Base-by-base conservation (phyloP, 495 filamentous ascomycete species). In the Lasiosphaeria hispida region DNA sequence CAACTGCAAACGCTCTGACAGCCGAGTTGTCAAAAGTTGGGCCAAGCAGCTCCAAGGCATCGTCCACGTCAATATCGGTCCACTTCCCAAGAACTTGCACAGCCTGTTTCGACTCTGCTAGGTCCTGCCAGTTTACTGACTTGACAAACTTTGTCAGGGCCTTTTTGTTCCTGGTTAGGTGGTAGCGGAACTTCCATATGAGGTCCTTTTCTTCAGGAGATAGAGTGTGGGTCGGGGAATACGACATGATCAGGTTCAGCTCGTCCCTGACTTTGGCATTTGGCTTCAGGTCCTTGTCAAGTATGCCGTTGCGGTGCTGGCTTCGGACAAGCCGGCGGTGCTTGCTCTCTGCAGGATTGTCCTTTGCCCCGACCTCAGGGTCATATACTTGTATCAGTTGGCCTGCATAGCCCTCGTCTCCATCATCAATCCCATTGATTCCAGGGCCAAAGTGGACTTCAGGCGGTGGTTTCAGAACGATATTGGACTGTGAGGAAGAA, bases 111-210 rank as follows among this genome's bases (percentile, higher is more conserved):
- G 87, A 80, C 76, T 99, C 94, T 43, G 84, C 83, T n/a, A 77
- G 77, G 69, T 97, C 93, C 14, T 83, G 83, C 94, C 94, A 99
- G 53, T 91, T 88, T 37, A 96, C 93, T 1, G 91, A 95, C 71
- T 97, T 97, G 64, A 97, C 90, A 61, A 99, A 96, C 65, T 99
- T 99, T 18, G 94, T 97, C 39, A 97, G 77, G 1, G 93, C 94
- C 59, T 90, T 82, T 73, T 97, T 97, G 63, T 99, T 92, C 38
- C 91, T 82, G 0, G 90, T 92, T 6, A 99, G 71, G 68, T 96
- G 91, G 70, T 96, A 94, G 48, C 94, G 80, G 75, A 97, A 99
- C 62, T 93, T 90, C 94, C 94, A 99, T 34, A 99, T 81, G 10
- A 96, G 77, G 70, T 99, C 95, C 65, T 96, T 96, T 64, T 99